Evolutionary conservation across 1,139 yeast genomes (phyloP).

Genomic region (Saccharomyces pastorianus): DNA sequence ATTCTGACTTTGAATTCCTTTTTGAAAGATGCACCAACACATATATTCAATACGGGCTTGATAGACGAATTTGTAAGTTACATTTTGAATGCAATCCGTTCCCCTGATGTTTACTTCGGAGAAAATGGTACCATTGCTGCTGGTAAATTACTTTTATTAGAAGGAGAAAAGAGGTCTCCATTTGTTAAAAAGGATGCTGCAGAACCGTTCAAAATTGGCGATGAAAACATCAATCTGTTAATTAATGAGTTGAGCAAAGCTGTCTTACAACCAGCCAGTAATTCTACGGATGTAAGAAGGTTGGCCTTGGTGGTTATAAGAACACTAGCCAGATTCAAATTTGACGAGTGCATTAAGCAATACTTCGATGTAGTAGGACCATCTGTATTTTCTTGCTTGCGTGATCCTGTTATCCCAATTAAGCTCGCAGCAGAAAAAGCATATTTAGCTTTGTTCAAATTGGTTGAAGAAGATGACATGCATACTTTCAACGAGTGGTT

Average conservation of each 20-base stretch:
- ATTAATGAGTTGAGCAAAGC: slow-evolving; percentile 44
- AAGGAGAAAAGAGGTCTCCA: slow-evolving; percentile 40
- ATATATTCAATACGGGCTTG: slow-evolving; percentile 47
- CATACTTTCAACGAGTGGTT: slow-evolving; percentile 56
- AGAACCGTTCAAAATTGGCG: slow-evolving; percentile 35
- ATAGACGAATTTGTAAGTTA: slow-evolving; percentile 43
- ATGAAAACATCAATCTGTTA: slow-evolving; percentile 35
- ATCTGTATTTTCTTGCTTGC: slow-evolving; percentile 69
- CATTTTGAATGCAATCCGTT: slow-evolving; percentile 41
- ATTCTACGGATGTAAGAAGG: slow-evolving; percentile 74
- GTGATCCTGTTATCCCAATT: slow-evolving; percentile 82
- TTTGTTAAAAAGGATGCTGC: slow-evolving; percentile 23
- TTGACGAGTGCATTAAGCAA: slow-evolving; percentile 41
- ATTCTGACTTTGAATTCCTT: slow-evolving; percentile 71
- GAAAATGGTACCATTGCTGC: slow-evolving; percentile 78
- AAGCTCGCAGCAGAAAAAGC: slow-evolving; percentile 94
- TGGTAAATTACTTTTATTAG: slow-evolving; percentile 65
- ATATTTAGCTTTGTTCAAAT: slow-evolving; percentile 59
- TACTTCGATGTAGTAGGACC: slow-evolving; percentile 56
- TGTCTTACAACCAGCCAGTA: slow-evolving; percentile 47
- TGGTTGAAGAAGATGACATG: slow-evolving; percentile 65
- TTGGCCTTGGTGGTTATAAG: slow-evolving; percentile 68
- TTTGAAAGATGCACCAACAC: slow-evolving; percentile 64
- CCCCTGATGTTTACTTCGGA: slow-evolving; percentile 46
- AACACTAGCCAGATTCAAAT: slow-evolving; percentile 61